Evolutionary conservation across 495 filamentous ascomycete species (phyloP).

Genomic region (Lophiostoma macrostomum): DNA sequence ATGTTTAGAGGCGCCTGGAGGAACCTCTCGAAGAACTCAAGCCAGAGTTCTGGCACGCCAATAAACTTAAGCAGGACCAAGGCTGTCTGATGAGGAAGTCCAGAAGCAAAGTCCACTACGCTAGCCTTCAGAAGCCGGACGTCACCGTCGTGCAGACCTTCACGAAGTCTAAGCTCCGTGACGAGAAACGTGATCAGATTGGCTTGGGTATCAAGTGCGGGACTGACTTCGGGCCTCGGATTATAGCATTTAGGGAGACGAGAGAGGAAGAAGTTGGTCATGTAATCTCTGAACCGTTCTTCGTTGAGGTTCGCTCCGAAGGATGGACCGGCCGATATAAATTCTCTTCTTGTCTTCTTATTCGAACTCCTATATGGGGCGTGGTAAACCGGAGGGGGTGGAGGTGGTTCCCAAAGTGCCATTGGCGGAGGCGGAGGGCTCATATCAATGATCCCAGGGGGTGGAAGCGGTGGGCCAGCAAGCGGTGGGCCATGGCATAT

Average conservation of each 20-base stretch:
- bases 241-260: conserved; percentile 4
- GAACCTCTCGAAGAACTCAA: conserved; percentile 24
- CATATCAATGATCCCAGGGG: no score
- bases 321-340: not conserved
- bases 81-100: conserved; percentile 24
- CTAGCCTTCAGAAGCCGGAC: conserved; percentile 1
- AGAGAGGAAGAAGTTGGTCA: conserved; percentile 21
- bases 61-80: conserved; percentile 28
- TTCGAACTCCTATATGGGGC: no score
- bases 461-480: no score
- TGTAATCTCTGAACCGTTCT: conserved; percentile 16
- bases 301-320: conserved; percentile 1
- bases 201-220: conserved; percentile 2
- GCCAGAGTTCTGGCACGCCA: conserved; percentile 23
- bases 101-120: conserved; percentile 18
- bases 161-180: conserved; percentile 11
- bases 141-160: conserved; percentile 17
- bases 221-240: not conserved
- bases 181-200: conserved; percentile 15
- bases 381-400: no score
- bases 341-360: not conserved
- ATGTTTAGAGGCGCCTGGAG: conserved; percentile 25
- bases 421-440: conserved; percentile 14
- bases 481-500: conserved; percentile 8
- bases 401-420: no score